Base-by-base conservation (phyloP, 805 yeast species). In the Grigorovia humatica region DNA sequence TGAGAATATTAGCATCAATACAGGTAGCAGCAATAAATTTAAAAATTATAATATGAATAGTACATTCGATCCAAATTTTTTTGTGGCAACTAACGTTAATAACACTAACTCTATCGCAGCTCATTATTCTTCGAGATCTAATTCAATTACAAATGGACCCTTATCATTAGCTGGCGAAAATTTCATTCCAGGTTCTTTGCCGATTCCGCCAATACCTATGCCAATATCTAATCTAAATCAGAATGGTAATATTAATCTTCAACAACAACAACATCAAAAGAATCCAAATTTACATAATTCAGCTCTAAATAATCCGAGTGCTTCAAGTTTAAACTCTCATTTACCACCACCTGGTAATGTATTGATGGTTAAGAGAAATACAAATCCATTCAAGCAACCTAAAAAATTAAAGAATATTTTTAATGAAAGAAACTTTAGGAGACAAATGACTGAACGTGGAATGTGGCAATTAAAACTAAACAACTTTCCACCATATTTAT, bases 391-490 rank as follows among this genome's bases (percentile, higher is more conserved):
- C 29, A 55, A 55, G 44, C 55, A 60, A 52, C 53, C 60, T 53
- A 62, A 56, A 43, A 59, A 60, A 48, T 50, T 66, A 48, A 65
- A 61, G 45, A 64, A 61, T 48, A 62, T 66, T 23, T 66, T 66
- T 50, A 66, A 65, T 52, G 69, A 66, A 52, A 55, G 52, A 18
- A 59, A 63, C 44, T 66, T 66, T 48, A 62, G 70, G 35, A 63
- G 58, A 48, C 70, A 66, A 53, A 66, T 66, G 70, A 64, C 68
- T 12, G 59, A 63, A 15, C 59, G 69, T 48, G 62, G 63, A 18
- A 66, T 66, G 70, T 62, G 57, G 52, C 70, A 66, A 52, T 48
- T 66, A 40, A 60, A 59, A 48, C 46, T 66, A 43, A 54, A 54
- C 18, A 63, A 65, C 50, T 66, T 66, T 53, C 70, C 70, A 32